Conservation (phyloP, 805 yeast species). For the Trichomonascus vanleenenianus region DNA sequence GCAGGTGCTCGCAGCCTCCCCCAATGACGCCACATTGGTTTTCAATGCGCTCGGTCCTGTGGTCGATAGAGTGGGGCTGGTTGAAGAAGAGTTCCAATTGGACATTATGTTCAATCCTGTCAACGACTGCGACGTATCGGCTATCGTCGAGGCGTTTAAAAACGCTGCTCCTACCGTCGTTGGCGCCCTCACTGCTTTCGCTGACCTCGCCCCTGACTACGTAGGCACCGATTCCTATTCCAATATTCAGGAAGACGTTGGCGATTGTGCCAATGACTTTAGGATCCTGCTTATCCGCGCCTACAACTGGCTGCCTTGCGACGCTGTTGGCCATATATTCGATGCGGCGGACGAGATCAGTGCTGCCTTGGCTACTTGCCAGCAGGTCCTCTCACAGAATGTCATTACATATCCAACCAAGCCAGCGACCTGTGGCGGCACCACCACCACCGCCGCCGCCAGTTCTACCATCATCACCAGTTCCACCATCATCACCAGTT, state of each 20-base stretch:
- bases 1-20: neutral
- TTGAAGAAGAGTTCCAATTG: neutral
- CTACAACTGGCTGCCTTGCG: neutral
- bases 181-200: neutral
- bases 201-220: neutral
- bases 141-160: neutral
- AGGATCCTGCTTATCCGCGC: neutral
- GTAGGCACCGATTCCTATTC: neutral
- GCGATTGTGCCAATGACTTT: neutral
- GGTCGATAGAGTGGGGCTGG: neutral
- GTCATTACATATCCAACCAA: too few species aligned
- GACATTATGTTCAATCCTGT: neutral
- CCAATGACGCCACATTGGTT: neutral
- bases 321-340: neutral
- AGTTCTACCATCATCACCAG: too few species aligned
- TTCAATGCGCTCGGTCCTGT: neutral
- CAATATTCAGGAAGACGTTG: too few species aligned
- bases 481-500: too few species aligned
- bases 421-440: too few species aligned
- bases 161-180: neutral
- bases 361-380: too few species aligned
- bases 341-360: neutral
- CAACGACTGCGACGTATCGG: neutral
- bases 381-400: too few species aligned
- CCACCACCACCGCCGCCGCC: too few species aligned